A percentile compares a stretch with the other conserved stretches of the same genome.
These are phyloP conservation scores for Fraxinus nigra DNA, from an alignment of 305 asterid species.

Conservation along the genomic window DNA sequence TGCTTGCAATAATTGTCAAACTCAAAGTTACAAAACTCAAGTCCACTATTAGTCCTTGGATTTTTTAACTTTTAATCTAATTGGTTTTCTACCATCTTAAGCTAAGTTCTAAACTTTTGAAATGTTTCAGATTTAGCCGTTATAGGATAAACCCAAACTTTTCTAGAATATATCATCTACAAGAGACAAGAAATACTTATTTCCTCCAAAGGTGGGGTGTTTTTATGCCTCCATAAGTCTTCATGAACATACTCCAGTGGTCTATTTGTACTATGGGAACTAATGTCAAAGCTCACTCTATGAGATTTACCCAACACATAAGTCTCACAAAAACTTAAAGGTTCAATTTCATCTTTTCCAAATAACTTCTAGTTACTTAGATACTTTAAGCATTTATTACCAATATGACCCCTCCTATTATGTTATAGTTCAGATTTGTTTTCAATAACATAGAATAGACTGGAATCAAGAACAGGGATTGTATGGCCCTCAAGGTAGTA, in stretches of 20 bases:
- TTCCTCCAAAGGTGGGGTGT: not conserved
- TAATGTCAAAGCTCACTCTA: too few relatives aligned
- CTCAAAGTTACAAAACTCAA: not conserved
- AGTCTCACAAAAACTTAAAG: not conserved
- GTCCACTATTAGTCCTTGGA: not conserved
- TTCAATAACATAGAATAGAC: not conserved
- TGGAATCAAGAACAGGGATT: not conserved
- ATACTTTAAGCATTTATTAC: not conserved
- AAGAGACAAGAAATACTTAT: too few relatives aligned
- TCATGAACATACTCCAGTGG: too few relatives aligned
- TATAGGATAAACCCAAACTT: not conserved
- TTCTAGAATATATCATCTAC: not conserved
- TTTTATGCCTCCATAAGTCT: not conserved
- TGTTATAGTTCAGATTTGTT: not conserved
- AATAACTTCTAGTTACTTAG: not conserved
- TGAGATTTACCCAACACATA: not conserved
- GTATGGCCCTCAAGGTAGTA: not conserved
- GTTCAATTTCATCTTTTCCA: not conserved
- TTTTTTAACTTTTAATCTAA: too few relatives aligned
- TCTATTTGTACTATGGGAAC: too few relatives aligned
- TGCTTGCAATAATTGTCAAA: not conserved
- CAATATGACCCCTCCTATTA: not conserved
- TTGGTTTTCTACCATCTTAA: not conserved
- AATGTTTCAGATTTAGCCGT: not conserved
- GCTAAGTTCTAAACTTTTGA: not conserved